Evolutionary conservation across 1,284 basidiomycete genomes (phyloP), one percentile per base, ranked within the genome.

Genomic region (Microbotryomycetes sp.): DNA sequence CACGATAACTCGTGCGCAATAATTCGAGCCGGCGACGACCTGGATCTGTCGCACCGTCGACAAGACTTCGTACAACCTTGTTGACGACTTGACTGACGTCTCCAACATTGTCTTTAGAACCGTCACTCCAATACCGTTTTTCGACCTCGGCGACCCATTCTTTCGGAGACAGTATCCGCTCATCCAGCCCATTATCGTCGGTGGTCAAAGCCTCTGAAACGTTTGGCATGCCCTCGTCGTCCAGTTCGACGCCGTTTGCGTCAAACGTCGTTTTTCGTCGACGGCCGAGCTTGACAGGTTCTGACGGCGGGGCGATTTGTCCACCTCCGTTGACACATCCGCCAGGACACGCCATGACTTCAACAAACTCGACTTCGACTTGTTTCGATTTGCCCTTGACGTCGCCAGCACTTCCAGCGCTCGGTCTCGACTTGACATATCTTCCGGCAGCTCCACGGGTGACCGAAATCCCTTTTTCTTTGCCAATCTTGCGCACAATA

Each of bases 311-410:
- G 67, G 86, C 85, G 70, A 93, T 80, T 77, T 98, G 96, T 2
- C 96, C 96, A 27, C 96, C 94, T 3, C 96, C 94, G 73, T 97
- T 97, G 52, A 97, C 90, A 74, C 96, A 98, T 5, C 96, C 96
- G 0, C 88, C 85, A 0, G 96, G 96, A 78, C 96, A 99, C 24
- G 96, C 96, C 96, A 99, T 98, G 63, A 99, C 92, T 73, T 99
- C 96, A 52, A 98, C 87, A 75, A 94, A 98, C 77, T 98, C 94
- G 74, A 94, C 89, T 31, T 83, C 80, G 70, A 78, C 79, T 56
- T 83, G 82, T 18, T 59, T 76, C 13, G 72, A 64, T 69, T 74
- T 27, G 62, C 75, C 57, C 72, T 13, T 50, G 9, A 30, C 7
- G 24, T 23, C 26, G 66, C 15, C 70, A 80, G 77, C 50, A 84